Evolutionary conservation across 2,329 filamentous ascomycete species (phyloP), one percentile per base, ranked within the genome.

Genomic region (Chrysoporthe cubensis): DNA sequence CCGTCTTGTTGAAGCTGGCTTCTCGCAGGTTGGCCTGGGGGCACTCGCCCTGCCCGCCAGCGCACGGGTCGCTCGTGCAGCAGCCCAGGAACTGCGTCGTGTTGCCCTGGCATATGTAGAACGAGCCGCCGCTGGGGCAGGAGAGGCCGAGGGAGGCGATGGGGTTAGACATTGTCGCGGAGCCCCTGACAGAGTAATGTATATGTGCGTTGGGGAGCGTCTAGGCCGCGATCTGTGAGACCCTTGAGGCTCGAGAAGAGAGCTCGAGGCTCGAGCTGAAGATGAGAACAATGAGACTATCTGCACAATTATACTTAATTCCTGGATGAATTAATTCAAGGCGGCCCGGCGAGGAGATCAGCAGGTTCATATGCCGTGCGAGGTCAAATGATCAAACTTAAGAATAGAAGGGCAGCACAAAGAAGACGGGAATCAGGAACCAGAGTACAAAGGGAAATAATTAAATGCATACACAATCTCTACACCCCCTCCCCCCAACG

Each of bases 51-150:
- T 73, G 71, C 43, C 70, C 71, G 43, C 71, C 67, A 32, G 71
- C 67, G 71, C 77, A 80, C 2, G 80, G 79, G 63, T 82, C 71
- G 44, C 73, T 72, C 46, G 72, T 70, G 72, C 80, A 82, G 69
- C 80, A 82, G 37, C 80, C 80, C 40, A 82, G 66, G 69, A 81
- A 82, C 13, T 76, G 75, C 2, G 71, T 66, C 1, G 67, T 68
- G 58, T 74, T 75, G 1, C 72, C 71, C 6, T 67, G 61, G 69
- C 80, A 81, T 68, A 80, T 71, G 72, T 80, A 81, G 46, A 81
- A 80, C 4, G 69, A 42, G 37, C 77, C 76, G 5, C 72, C 73
- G 0, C 64, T 59, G 0, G 75, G 75, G 44, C 80, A 82, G 11
- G 54, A 54, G 52, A 71, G 48, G 44, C 71, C 66, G 66, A 73